Conservation (phyloP, 192 early-diverging fungal species). For the Entomortierella beljakovae region DNA sequence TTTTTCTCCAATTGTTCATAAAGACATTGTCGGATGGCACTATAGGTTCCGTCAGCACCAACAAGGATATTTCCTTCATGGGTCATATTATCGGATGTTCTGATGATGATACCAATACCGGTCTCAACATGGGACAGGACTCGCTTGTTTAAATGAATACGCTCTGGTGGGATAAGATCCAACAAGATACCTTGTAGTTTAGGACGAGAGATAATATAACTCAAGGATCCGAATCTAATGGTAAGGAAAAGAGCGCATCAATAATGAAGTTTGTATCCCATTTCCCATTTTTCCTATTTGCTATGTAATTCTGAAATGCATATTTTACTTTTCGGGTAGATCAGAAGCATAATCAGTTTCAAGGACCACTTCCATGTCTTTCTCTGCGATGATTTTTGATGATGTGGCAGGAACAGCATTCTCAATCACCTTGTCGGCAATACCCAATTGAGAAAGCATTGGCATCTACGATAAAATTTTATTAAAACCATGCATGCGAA, state of each 20-base stretch:
- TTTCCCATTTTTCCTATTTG: no score
- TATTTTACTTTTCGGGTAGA: no score
- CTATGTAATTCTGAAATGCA: neutral
- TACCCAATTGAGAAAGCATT: neutral
- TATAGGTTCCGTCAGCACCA: no score
- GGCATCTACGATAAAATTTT: no score
- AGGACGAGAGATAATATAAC: slow-evolving; percentile 7
- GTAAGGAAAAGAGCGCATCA: neutral
- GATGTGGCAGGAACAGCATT: neutral
- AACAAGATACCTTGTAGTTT: neutral
- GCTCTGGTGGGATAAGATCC: neutral
- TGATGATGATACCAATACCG: neutral
- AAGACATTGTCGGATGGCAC: slow-evolving; percentile 1
- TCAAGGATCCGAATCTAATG: neutral
- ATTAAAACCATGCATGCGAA: no score
- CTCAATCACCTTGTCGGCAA: neutral
- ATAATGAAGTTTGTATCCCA: no score
- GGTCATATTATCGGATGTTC: no score
- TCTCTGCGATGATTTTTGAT: neutral
- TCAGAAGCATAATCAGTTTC: neutral
- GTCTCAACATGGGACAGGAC: slow-evolving; percentile 6
- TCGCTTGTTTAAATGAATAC: slow-evolving; percentile 10
- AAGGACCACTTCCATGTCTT: neutral
- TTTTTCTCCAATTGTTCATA: neutral
- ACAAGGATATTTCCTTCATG: no score